Base-by-base conservation (phyloP, 2,329 filamentous ascomycete species). In the Graphiopsis chlorocephala region DNA sequence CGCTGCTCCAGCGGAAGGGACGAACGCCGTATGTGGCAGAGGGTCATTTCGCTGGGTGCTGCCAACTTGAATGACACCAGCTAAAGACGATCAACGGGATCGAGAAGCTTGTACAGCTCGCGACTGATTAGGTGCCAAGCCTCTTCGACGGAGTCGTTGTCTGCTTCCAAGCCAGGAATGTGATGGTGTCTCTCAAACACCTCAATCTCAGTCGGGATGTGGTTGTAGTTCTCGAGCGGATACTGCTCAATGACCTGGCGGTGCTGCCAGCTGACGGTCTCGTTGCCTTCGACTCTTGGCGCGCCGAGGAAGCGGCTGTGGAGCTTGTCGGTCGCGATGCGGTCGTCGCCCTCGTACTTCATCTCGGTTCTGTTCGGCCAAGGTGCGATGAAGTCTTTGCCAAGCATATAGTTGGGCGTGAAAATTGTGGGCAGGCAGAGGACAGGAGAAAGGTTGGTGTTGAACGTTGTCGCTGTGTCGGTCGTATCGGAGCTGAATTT, bases 261-360 rank as follows among this genome's bases (percentile, higher is more conserved):
- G 63, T 81, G 77, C 62, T 75, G 75, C 80, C 80, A 83, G 6
- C 72, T 70, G 20, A 81, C 75, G 3, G 74, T 76, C 4, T 72
- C 70, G 55, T 79, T 77, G n/a, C 75, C 75, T 7, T 73, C 69
- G 55, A 80, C 76, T 6, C 81, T 78, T 33, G 81, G 80, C 12
- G 79, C 68, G n/a, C 78, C 76, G 4, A 78, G 71, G 68, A 77
- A 82, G 20, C 81, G 78, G 11, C 79, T 74, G 50, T 80, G 75
- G 55, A 78, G 75, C 4, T 72, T 71, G 25, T 79, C 79, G 2
- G 79, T 82, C 48, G 79, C 76, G 15, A 80, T 78, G 12, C 81
- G 77, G 33, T 80, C 80, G 47, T 81, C 78, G 0, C 81, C 81
- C 67, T 83, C 80, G 75, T 80, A 82, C 67, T 80, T 80, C 72